Base-by-base conservation (phyloP, 176 grass and related monocot genomes). In the Secale cereale region DNA sequence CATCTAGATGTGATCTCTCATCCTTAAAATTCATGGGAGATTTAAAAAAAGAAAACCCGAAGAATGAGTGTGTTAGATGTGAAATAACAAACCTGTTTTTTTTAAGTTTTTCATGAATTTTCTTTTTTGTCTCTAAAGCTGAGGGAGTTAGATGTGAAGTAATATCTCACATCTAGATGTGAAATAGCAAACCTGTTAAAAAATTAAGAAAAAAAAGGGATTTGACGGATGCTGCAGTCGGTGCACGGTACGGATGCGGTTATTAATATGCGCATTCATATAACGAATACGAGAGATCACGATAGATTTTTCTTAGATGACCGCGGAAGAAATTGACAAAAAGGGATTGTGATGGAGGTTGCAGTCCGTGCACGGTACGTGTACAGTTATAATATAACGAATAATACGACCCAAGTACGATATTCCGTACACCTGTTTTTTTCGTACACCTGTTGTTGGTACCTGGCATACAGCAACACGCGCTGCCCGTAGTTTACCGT, bases 401-500 rank as follows among this genome's bases (percentile, higher is more conserved):
- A 30, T 45, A 65, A 65, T 65, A 45, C 16, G 37, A 65, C 14
- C 4, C 36, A 29, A 65, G 77, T 65, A 65, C 59, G 17, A 8
- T 41, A 27, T 45, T 65, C 27, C 16, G 60, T 80, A 80, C 60
- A 1, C 25, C 6, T 39, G 60, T 30, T 29, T n/a, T n/a, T 45
- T 65, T 19, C 16, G 60, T 80, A 80, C 60, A 1, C 25, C 6
- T 39, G 60, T 30, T 29, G 15, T 22, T 43, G 16, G 59, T 64
- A 74, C 70, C 7, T 46, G 25, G 27, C 23, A 28, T 41, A 79
- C 77, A 43, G 26, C 35, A 20, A 29, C 1, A 15, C 2, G 23
- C 9, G 60, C 63, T 79, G 60, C 59, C 75, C 77, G 59, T 79
- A 79, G 1, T 45, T 41, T 23, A 57, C 75, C 50, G 50, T 77